Conservation (phyloP, 2,329 filamentous ascomycete genomes). For the Colletotrichum tropicale region DNA sequence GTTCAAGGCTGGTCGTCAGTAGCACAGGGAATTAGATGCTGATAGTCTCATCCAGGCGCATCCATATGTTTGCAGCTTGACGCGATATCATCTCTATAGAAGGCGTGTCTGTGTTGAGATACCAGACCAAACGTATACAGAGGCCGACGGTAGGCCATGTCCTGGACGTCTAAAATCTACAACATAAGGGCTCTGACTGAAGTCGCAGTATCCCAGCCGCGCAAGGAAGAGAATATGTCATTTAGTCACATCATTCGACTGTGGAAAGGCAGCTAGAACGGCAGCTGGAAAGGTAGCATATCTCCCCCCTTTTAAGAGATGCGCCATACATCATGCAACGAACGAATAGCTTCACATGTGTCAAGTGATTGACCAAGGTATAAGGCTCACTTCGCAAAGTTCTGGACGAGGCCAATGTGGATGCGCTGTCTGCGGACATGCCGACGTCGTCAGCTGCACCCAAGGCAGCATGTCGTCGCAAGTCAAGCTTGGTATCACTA, state of each 20-base stretch:
- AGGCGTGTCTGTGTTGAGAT: not conserved
- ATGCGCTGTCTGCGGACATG: not conserved
- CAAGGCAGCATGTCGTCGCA: not conserved
- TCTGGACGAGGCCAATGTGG: not conserved
- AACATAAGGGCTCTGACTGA: not conserved
- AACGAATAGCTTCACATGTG: not conserved
- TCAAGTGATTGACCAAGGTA: not conserved
- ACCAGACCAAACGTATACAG: not conserved
- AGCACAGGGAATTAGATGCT: not conserved
- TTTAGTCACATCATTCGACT: accelerated
- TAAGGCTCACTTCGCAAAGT: not conserved
- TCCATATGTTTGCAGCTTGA: not conserved
- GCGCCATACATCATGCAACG: not conserved
- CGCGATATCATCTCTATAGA: not conserved
- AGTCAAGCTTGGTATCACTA: not conserved
- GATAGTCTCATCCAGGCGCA: not conserved
- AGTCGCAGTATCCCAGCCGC: not conserved
- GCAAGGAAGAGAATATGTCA: not conserved
- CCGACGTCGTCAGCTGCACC: not conserved
- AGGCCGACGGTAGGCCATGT: not conserved
- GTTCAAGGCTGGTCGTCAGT: not conserved
- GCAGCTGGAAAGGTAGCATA: not conserved
- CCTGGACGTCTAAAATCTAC: not conserved
- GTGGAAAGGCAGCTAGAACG: not conserved
- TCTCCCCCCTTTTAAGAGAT: not conserved